A percentile compares a stretch with the other conserved stretches of the same genome.
These are phyloP conservation scores for Ceratocystis eucalypticola DNA, from an alignment of 2,329 filamentous ascomycete species.

Conservation along the genomic window DNA sequence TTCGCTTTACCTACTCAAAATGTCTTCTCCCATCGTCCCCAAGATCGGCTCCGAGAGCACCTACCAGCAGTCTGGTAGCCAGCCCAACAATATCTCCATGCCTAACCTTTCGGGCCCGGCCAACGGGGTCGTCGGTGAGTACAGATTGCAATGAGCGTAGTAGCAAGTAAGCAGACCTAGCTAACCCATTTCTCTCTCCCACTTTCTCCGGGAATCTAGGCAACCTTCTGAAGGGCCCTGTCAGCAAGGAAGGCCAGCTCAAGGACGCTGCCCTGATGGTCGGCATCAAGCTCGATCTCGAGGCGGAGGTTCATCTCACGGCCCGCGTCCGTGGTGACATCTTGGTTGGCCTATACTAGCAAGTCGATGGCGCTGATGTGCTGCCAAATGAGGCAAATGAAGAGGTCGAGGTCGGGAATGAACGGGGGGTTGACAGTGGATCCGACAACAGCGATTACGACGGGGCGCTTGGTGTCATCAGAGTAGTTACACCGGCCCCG, in stretches of 20 bases:
- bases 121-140: slow-evolving; percentile 25
- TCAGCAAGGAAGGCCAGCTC: slow-evolving; percentile 42
- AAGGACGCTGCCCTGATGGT: slow-evolving; percentile 45
- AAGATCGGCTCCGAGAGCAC: slow-evolving; percentile 24
- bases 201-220: slow-evolving; percentile 25
- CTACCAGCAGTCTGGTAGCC: slow-evolving; percentile 23
- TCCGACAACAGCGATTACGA: not conserved
- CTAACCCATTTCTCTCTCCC: not conserved
- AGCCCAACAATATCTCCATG: slow-evolving; percentile 25
- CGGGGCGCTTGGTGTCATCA: not conserved
- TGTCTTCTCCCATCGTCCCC: slow-evolving; percentile 22
- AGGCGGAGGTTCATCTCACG: slow-evolving; percentile 49
- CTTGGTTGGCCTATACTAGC: slow-evolving; percentile 42
- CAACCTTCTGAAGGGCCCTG: slow-evolving; percentile 42
- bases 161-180: not conserved
- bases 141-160: not conserved
- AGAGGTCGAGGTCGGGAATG: not conserved
- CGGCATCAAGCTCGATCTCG: slow-evolving; percentile 50
- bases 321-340: slow-evolving; percentile 48
- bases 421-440: not conserved
- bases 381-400: not conserved
- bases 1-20: slow-evolving; percentile 9
- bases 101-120: slow-evolving; percentile 28
- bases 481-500: not conserved
- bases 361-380: slow-evolving; percentile 15